Evolutionary conservation across 768 basidiomycete genomes (phyloP), one percentile per base, ranked within the genome.

Genomic region (Leucocoprinus leucothites): DNA sequence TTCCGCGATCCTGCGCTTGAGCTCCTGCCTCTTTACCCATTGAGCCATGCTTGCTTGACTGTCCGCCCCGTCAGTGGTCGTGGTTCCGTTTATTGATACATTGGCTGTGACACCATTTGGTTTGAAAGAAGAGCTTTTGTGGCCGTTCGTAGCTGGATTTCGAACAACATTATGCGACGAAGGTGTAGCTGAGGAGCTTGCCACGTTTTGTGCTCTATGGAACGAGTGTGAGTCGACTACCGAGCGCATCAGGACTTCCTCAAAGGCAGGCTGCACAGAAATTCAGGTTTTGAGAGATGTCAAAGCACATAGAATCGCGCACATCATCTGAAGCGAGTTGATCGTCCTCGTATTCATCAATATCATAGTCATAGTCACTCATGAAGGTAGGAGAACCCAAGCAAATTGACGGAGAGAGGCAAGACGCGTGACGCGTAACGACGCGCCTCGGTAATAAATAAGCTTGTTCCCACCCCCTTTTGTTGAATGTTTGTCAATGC

Each of bases 281-380:
- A 28, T 9, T 44, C 21, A 24, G 18, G 13, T 19, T 44, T 13
- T 16, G 21, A n/a, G 13, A 52, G 28, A 34, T 41, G 51, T n/a
- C 28, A 47, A 31, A 19, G 3, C 28, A 52, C 28, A 21, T 18
- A 28, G 18, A 3, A 7, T 31, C 14, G 48, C 53, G 38, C 36
- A 55, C 53, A 26, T 55, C 53, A 14, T 55, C 53, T 1, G 46
- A 55, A 21, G 45, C 53, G 34, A 55, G 45, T 6, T 40, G 16
- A n/a, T 55, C 53, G 26, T 40, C 46, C 18, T 26, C 25, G 16
- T 48, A 55, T 13, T 34, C n/a, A n/a, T n/a, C n/a, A n/a, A n/a
- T n/a, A 13, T 53, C 35, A 25, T 36, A 47, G 2, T 47, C 43
- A 53, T 48, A 41, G 11, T 55, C 53, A 9, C 25, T 48, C 52